Evolutionary conservation across 139 green algal genomes (phyloP), one percentile per base, ranked within the genome.

Genomic region (Micractinium sp.): DNA sequence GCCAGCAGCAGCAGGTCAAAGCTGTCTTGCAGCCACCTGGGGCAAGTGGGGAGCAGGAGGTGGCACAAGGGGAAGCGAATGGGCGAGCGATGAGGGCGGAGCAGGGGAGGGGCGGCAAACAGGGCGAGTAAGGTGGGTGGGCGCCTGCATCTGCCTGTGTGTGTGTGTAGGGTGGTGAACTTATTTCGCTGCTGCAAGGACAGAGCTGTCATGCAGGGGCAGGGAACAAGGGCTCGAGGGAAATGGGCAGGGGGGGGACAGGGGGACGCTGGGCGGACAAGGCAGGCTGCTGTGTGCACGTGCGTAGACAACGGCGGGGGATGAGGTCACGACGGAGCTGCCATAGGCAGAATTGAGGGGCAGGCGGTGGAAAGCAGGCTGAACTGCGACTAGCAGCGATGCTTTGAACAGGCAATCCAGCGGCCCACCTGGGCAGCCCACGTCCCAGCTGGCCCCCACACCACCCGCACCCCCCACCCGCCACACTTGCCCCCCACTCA

Each of bases 1-100:
- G 94, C 95, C 31, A 92, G 20, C 1, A 81, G 86, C 71, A 97
- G 87, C 47, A 92, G 91, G 66, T 93, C 87, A 0, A 95, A 79
- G 85, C 90, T 94, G 71, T 53, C 86, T 31, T 89, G 91, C 22
- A 95, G 84, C 86, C 92, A 88, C 53, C 90, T 93, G 82, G 38
- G 35, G 76, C 1, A 60, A 36, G 47, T 56, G 47, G 9, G 47
- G 76, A 61, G 76, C 20, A 31, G 76, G 20, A 60, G 38, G 36
- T 13, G 75, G 19, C 22, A n/a, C n/a, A 31, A 36, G 35, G 36
- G 35, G 18, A 12, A 81, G 75, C 35, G 35, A 31, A 20, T 27
- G 73, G 73, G 36, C 16, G 27, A 16, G 38, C 27, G 77, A 33
- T 15, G 4, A 47, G n/a, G n/a, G n/a, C 15, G 73, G n/a, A 16